Evolutionary conservation across 352 stramenopile genomes (phyloP), one percentile per base, ranked within the genome.

Genomic region (Phytophthora lateralis): DNA sequence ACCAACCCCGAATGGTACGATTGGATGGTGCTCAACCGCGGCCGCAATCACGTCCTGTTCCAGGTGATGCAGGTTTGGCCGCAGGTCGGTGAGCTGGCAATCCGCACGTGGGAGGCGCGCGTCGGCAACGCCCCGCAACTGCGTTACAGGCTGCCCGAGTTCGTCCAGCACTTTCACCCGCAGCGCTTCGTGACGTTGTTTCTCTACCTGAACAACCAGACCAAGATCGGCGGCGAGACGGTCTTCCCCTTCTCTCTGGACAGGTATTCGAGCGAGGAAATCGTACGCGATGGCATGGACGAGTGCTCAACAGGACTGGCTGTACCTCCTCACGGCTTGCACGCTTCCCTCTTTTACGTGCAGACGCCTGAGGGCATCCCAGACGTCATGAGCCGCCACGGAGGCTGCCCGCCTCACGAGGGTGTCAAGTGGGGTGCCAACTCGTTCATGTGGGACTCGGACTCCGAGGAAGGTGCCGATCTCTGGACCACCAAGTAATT

Each of bases 131-230:
- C 57, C 9, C 43, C 45, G 3, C 62, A 88, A 49, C 64, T 80
- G 49, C 67, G 78, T 43, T 95, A 93, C 71, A 80, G 57, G 38
- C 30, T 93, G 32, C 87, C 87, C 2, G 63, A 69, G 51, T 89
- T 84, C 55, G 71, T 86, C 21, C 78, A 85, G 48, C 80, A 94
- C 66, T 93, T 91, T 59, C 71, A 93, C 37, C 87, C 87, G 41
- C 98, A 99, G 82, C 88, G 97, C 10, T 98, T 96, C 71, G 94
- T 96, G 17, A 99, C 97, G 47, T 73, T 99, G 5, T 98, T 99
- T 66, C 81, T 98, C 52, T 99, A 99, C 75, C 75, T 99, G 34
- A 98, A 90, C 71, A 96, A 98, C 69, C 88, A 99, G 50, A 90
- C 88, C 50, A 94, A 98, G 60, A 46, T 91, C 17, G 97, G 97